Base-by-base conservation (phyloP, 2,329 filamentous ascomycete species). In the Neofusicoccum cordaticola region DNA sequence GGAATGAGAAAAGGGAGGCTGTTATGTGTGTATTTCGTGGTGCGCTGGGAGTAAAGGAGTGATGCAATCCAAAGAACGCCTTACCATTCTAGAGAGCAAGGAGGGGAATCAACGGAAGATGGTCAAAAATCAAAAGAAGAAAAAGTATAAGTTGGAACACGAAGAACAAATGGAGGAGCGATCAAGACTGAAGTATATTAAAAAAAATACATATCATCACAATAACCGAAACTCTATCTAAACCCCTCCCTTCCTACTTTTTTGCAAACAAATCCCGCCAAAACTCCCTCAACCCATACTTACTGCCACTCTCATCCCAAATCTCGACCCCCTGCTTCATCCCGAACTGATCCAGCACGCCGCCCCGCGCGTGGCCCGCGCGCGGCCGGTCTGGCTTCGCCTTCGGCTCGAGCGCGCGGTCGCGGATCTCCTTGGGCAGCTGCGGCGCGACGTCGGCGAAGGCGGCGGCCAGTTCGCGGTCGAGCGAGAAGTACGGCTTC, bases 281-380 rank as follows among this genome's bases (percentile, higher is more conserved):
- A 79, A 97, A 91, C 75, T 98, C 88, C 74, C 85, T 90, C 67
- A 97, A 87, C 6, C 95, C 94, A 78, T 97, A 98, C 70, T 90
- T 86, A 62, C 89, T 87, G 64, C 85, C 84, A 66, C 85, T 85
- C 65, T 90, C 90, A 71, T 97, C 93, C 71, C 91, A 86, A 7
- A 97, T 85, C 58, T 83, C 84, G 11, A 83, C 85, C 15, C 82
- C 82, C 52, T 13, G 81, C 42, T 67, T 77, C 78, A 53, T 82
- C 80, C 56, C 56, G 7, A 96, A 82, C 19, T 83, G 83, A 37
- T 88, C 87, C 68, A 94, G 73, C 1, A 94, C 78, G 1, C 86
- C 83, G 4, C 80, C 81, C 17, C 81, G 76, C 37, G 81, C 78
- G 41, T 79, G 9, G 68, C 47, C 71, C 64, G 78, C 70, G 71